Percentiles rank a stretch among this genome's conserved stretches.
phyloP scores from a whole-genome alignment of 192 early-diverging fungal genomes.

The Coemansia aciculifera region DNA sequence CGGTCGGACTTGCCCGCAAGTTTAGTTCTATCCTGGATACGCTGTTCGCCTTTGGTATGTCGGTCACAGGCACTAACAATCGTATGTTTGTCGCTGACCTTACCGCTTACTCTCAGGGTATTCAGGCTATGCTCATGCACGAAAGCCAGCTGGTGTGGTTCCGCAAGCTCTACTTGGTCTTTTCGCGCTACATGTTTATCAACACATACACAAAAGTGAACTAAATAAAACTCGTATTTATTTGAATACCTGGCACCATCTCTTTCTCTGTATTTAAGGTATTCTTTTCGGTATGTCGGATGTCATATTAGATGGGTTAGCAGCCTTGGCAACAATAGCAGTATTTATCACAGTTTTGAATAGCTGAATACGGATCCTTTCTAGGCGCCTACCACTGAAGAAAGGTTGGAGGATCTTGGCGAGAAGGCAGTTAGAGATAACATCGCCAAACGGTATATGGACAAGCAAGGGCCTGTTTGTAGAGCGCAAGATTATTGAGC shows the following conservation, averaged over 20 bases:
- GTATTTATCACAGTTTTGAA: conserved; percentile 92
- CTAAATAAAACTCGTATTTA: conserved; percentile 1
- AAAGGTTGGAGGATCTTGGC: conserved; percentile 97
- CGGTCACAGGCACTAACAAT: conserved; percentile 18
- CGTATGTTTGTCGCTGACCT: conserved; percentile 66
- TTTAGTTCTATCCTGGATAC: conserved; percentile 59
- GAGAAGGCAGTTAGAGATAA: conserved; percentile 98
- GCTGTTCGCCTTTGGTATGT: conserved; percentile 34
- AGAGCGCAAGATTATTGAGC: conserved; percentile 85
- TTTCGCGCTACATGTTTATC: conserved; percentile 88
- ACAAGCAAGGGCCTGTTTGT: conserved; percentile 94
- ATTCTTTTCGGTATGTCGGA: no score
- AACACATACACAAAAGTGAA: conserved; percentile 61
- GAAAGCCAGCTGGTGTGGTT: conserved; percentile 93
- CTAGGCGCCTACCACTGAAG: conserved; percentile 97
- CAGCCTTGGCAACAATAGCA: no score
- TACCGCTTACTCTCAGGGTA: conserved; percentile 55
- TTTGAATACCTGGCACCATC: not conserved
- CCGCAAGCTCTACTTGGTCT: conserved; percentile 78
- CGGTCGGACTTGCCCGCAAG: conserved; percentile 62
- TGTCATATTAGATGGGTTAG: no score
- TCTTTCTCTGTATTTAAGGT: no score
- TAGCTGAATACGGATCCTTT: conserved; percentile 92
- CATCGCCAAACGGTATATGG: conserved; percentile 95
- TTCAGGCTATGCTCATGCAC: conserved; percentile 78